phyloP scores from a whole-genome alignment of 2,329 filamentous ascomycete species.

The Aspergillus eucalypticola region DNA sequence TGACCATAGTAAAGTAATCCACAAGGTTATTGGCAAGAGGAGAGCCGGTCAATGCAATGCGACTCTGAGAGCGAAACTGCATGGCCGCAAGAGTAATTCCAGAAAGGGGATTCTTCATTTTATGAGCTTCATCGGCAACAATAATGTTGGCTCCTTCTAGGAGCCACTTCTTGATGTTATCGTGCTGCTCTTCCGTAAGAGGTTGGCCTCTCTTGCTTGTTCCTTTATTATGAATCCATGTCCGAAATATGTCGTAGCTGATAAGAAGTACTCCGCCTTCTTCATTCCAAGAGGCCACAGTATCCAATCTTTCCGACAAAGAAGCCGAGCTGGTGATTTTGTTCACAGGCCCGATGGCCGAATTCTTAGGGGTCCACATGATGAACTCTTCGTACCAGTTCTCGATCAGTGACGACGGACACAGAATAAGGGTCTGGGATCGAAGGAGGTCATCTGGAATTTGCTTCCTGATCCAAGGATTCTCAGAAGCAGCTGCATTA shows the following conservation, averaged over 20 bases:
- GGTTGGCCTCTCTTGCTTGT: constrained; percentile 25
- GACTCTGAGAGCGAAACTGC: constrained; percentile 65
- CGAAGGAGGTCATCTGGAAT: constrained; percentile 66
- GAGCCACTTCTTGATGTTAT: constrained; percentile 52
- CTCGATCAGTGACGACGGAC: constrained; percentile 70
- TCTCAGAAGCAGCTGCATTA: constrained; percentile 62
- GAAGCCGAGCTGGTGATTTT: constrained; percentile 53
- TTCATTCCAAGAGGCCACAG: constrained; percentile 61
- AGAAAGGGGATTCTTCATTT: constrained; percentile 66
- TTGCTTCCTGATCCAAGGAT: constrained; percentile 61
- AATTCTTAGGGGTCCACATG: constrained; percentile 63
- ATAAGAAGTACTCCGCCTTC: constrained; percentile 73
- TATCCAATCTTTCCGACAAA: constrained; percentile 42
- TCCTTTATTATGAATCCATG: constrained; percentile 41
- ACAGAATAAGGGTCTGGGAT: constrained; percentile 70
- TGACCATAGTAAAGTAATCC: constrained; percentile 84
- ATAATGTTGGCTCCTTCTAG: constrained; percentile 68
- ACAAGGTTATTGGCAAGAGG: constrained; percentile 80
- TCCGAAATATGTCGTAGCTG: constrained; percentile 70
- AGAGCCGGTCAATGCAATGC: constrained; percentile 84
- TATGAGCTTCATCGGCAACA: constrained; percentile 82
- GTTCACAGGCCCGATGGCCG: constrained; percentile 57
- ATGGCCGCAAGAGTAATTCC: constrained; percentile 56
- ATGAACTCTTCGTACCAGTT: constrained; percentile 82
- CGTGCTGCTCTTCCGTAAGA: constrained; percentile 40